Percentiles rank a stretch among this genome's conserved stretches.
These are phyloP conservation scores for Neoscytalidium dimidiatum DNA, from an alignment of 2,329 filamentous ascomycete genomes.

Conservation along the genomic window DNA sequence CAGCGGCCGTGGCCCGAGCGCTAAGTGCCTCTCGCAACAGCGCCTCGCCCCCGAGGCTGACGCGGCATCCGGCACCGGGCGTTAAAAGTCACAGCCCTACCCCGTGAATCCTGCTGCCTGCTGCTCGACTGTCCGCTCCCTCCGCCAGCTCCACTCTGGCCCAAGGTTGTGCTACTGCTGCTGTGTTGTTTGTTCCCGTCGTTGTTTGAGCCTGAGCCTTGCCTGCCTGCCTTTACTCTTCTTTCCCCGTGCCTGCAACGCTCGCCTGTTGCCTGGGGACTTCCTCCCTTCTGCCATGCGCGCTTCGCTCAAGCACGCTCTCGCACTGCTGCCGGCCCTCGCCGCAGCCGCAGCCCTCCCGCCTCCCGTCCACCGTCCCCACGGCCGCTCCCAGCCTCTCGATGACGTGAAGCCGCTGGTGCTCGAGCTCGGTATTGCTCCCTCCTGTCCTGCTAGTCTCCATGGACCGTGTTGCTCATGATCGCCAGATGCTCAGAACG, in stretches of 20 bases:
- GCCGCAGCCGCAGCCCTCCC: constrained; percentile 32
- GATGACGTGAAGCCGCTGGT: constrained; percentile 16
- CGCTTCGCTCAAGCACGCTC: constrained; percentile 13
- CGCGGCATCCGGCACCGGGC: constrained; percentile 15
- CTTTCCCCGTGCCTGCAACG: not conserved
- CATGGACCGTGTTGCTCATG: constrained; percentile 21
- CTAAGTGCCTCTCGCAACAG: constrained; percentile 8
- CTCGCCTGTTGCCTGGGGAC: not conserved
- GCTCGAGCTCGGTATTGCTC: constrained; percentile 19
- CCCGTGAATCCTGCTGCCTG: constrained; percentile 20
- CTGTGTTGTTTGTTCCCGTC: constrained; percentile 2
- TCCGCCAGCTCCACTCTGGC: constrained; percentile 12
- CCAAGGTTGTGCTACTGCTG: not conserved
- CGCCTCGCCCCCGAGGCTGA: constrained; percentile 17
- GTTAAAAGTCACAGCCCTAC: constrained; percentile 20
- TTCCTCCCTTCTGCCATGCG: constrained; percentile 11
- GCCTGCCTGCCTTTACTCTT: no score
- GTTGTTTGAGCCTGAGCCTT: not conserved
- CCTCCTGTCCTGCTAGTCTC: not conserved
- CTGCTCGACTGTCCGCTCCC: constrained; percentile 4
- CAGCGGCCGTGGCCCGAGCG: constrained; percentile 3
- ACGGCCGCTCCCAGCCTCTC: not conserved
- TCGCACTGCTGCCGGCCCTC: constrained; percentile 27
- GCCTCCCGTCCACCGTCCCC: constrained; percentile 18
- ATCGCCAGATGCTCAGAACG: constrained; percentile 20